Evolutionary conservation across 345 rosid genomes (phyloP).

Genomic region (Salix caprea): DNA sequence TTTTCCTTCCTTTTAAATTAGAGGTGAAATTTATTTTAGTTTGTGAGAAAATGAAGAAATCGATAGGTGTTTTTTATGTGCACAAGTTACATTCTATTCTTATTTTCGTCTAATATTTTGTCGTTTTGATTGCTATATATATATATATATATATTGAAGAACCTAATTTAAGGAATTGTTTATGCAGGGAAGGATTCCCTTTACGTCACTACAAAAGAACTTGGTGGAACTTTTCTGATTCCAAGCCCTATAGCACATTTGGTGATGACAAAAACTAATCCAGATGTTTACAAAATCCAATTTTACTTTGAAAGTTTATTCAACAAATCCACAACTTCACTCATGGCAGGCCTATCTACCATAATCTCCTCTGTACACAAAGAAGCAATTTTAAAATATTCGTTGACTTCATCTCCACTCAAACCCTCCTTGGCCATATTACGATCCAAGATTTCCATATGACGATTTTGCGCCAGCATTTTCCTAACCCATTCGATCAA

Average conservation of each 20-base stretch:
- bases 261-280: neutral
- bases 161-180: too few species aligned
- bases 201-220: too few species aligned
- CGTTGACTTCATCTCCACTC: slow-evolving; percentile 29
- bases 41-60: too few species aligned
- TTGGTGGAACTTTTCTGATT: neutral
- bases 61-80: too few species aligned
- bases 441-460: slow-evolving; percentile 49
- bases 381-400: slow-evolving; percentile 58
- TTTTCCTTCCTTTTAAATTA: too few species aligned
- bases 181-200: neutral
- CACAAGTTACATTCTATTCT: too few species aligned
- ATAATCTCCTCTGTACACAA: slow-evolving; percentile 42
- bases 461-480: slow-evolving; percentile 35
- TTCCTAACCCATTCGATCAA: slow-evolving; percentile 52
- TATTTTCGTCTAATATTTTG: too few species aligned
- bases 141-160: too few species aligned
- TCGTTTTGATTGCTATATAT: too few species aligned
- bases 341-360: slow-evolving; percentile 56
- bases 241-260: too few species aligned
- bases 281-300: neutral
- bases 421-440: slow-evolving; percentile 23
- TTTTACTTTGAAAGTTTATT: neutral
- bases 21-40: too few species aligned
- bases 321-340: slow-evolving; percentile 36